phyloP scores from a whole-genome alignment of 2,329 filamentous ascomycete genomes.

The Pseudocercospora vitis region DNA sequence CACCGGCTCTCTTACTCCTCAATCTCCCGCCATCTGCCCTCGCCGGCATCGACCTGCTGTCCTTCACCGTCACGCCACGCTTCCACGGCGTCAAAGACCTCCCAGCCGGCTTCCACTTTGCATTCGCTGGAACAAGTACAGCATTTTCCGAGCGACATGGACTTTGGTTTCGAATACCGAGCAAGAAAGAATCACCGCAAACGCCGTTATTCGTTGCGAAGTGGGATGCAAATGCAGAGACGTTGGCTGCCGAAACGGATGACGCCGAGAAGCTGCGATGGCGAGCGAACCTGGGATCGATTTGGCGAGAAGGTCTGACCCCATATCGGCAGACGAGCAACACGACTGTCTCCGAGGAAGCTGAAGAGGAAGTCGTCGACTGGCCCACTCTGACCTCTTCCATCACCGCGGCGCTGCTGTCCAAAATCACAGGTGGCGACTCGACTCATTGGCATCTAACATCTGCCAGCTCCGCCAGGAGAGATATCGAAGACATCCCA shows the following conservation, averaged over 20 bases:
- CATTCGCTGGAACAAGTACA: constrained; percentile 60
- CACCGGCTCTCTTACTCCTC: constrained; percentile 43
- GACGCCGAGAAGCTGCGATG: constrained; percentile 48
- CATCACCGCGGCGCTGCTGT: constrained; percentile 52
- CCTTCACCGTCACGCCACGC: constrained; percentile 61
- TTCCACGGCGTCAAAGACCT: constrained; percentile 63
- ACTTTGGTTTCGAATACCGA: constrained; percentile 57
- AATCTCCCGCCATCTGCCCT: constrained; percentile 48
- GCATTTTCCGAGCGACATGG: constrained; percentile 62
- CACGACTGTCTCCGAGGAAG: constrained; percentile 30
- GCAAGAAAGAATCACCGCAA: constrained; percentile 18
- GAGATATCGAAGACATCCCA: constrained; percentile 61
- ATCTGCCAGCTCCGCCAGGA: constrained; percentile 57
- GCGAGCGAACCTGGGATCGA: constrained; percentile 56
- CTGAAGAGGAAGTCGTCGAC: constrained; percentile 48
- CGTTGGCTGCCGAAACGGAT: constrained; percentile 45
- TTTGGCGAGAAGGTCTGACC: constrained; percentile 56
- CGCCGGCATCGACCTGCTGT: constrained; percentile 58
- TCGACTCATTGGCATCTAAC: constrained; percentile 56
- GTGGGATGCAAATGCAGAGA: constrained; percentile 54
- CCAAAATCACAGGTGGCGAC: constrained; percentile 51
- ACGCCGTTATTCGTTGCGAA: constrained; percentile 54
- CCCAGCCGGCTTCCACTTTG: constrained; percentile 60
- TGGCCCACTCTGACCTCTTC: constrained; percentile 54
- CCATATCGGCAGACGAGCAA: constrained; percentile 48